phyloP scores from a whole-genome alignment of 2,329 filamentous ascomycete genomes.

The Rhynchosporium secalis region DNA sequence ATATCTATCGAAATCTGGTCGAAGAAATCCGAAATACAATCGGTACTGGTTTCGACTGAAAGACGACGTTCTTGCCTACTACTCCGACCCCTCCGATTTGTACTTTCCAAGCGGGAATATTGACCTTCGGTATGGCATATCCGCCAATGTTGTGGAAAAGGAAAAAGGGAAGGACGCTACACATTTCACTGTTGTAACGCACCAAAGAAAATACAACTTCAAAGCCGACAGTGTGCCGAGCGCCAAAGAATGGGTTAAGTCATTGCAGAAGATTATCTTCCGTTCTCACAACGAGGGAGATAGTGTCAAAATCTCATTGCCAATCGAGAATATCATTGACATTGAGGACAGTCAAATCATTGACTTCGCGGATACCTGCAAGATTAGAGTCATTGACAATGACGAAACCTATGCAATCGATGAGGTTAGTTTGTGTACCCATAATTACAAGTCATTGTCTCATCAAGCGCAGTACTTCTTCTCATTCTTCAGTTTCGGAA shows the following conservation, averaged over 20 bases:
- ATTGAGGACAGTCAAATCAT: slow-evolving; percentile 89
- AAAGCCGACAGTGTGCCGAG: slow-evolving; percentile 83
- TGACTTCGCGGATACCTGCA: slow-evolving; percentile 90
- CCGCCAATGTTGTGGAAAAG: slow-evolving; percentile 74
- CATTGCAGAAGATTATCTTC: slow-evolving; percentile 92
- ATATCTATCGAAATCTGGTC: slow-evolving; percentile 83
- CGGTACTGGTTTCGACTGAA: slow-evolving; percentile 93
- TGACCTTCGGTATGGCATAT: slow-evolving; percentile 88
- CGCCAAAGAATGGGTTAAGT: slow-evolving; percentile 95
- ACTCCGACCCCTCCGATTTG: slow-evolving; percentile 75
- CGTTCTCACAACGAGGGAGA: slow-evolving; percentile 94
- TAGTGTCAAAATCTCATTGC: slow-evolving; percentile 92
- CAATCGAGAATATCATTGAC: slow-evolving; percentile 85
- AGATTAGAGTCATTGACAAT: slow-evolving; percentile 88
- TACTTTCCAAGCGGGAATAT: slow-evolving; percentile 94
- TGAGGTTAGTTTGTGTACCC: slow-evolving; percentile 58
- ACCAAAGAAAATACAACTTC: slow-evolving; percentile 83
- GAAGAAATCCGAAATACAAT: slow-evolving; percentile 82
- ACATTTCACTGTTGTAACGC: slow-evolving; percentile 78
- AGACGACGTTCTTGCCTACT: slow-evolving; percentile 90
- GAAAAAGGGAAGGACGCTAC: slow-evolving; percentile 70
- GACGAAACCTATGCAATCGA: slow-evolving; percentile 94
- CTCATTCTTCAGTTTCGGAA: slow-evolving; percentile 85
- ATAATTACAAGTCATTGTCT: slow-evolving; percentile 16
- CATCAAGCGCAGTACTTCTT: slow-evolving; percentile 77